Base-by-base conservation (phyloP, 805 yeast genomes). In the Lipomyces sp. region DNA sequence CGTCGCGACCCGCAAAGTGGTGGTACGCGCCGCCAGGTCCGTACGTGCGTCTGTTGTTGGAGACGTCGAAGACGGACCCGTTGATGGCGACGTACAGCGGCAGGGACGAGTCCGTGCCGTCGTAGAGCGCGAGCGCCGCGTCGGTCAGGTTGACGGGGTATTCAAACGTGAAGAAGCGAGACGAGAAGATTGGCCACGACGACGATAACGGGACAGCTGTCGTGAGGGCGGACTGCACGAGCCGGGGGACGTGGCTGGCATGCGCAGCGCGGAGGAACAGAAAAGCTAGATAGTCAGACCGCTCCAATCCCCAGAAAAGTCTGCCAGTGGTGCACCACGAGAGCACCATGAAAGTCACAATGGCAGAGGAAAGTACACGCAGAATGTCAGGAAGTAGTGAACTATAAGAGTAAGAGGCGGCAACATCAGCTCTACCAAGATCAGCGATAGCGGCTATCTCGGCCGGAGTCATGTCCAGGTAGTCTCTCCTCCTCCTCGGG, bases 11-110 rank as follows among this genome's bases (percentile, higher is more conserved):
- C 29, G 82, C 74, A 60, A 84, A 76, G 37, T 73, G 67, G 8
- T 70, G 60, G 63, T 84, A 84, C 0, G 78, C 61, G 0, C 84
- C 84, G 0, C 71, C 67, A 0, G 82, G 81, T 0, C 84, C 85
- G 63, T 84, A 84, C 2, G 81, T 67, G 4, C 63, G 68, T 1
- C 73, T 67, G 11, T 76, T 68, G 0, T 74, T 65, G 1, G 80
- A 68, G 6, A 84, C 93, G 61, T 84, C 91, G 60, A 71, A 84
- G 0, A 84, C 82, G 13, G 69, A 70, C 0, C 86, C 86, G 59
- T 80, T 69, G 2, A 84, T 64, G 0, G 79, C 85, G 2, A 85
- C 56, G 57, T 78, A 81, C 1, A 84, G 74, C 0, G 87, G 87
- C 6, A 71, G 59, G 0, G 43, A 39, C 0, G 71, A 61, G 57